Evolutionary conservation across 2,329 filamentous ascomycete genomes (phyloP).

Genomic region (Aspergillus ochraceoroseus): DNA sequence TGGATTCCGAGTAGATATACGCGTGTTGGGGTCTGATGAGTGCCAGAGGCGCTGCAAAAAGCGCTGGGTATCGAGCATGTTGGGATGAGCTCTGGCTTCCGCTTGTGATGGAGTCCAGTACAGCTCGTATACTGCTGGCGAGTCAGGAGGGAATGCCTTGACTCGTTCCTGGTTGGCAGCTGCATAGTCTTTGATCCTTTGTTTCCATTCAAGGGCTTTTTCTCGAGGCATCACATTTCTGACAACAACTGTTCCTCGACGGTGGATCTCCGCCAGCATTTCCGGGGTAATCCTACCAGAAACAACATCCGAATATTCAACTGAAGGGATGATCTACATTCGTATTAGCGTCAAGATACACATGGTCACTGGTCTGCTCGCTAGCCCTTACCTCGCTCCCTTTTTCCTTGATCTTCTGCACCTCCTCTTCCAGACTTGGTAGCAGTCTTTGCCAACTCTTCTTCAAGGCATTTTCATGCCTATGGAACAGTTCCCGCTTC

Average conservation of each 20-base stretch:
- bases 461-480: conserved; percentile 38
- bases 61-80: conserved; percentile 57
- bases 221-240: conserved; percentile 59
- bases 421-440: conserved; percentile 38
- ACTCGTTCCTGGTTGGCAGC: conserved; percentile 51
- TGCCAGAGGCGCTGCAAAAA: conserved; percentile 64
- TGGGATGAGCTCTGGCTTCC: conserved; percentile 61
- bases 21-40: conserved; percentile 46
- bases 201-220: conserved; percentile 62
- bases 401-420: conserved; percentile 38
- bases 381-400: conserved; percentile 40
- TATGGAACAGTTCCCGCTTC: conserved; percentile 37
- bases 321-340: conserved; percentile 40
- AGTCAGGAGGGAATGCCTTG: conserved; percentile 60
- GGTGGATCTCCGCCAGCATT: conserved; percentile 49
- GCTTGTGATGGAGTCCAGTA: conserved; percentile 70
- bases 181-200: conserved; percentile 61
- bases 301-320: conserved; percentile 41
- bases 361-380: no score
- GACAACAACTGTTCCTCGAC: conserved; percentile 61
- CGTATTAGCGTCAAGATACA: no score
- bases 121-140: conserved; percentile 68
- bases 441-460: conserved; percentile 44
- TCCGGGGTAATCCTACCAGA: conserved; percentile 34
- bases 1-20: conserved; percentile 53